Evolutionary conservation across 768 basidiomycete genomes (phyloP), one percentile per base, ranked within the genome.

Genomic region (Amylocystis lapponica): DNA sequence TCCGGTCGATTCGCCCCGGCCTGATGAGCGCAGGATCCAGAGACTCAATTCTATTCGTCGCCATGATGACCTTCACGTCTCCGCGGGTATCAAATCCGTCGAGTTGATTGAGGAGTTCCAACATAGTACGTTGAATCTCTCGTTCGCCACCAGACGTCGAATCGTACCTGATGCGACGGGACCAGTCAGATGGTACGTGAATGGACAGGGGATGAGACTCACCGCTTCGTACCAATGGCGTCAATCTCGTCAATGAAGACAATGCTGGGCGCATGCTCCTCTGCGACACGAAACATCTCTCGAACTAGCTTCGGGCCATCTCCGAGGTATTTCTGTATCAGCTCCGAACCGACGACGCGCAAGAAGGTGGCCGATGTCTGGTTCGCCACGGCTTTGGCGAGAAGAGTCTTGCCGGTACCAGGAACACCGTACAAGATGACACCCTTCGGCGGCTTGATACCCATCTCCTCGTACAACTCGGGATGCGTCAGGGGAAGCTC

Each of bases 11-110:
- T 57, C 96, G 91, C 36, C 96, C 96, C 5, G 96, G 96, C 39
- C 96, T 88, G 58, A 99, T 96, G 47, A 99, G 81, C 14, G 96
- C 96, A 42, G 96, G 96, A 65, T 99, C 96, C 22, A 99, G 78
- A 3, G 91, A 83, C 62, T 98, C 95, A 55, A 99, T 99, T 67
- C 78, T 83, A 69, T 99, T 99, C 5, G 96, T 99, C 11, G 96
- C 96, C 96, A 98, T 98, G 63, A 99, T 97, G 53, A 99, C 95
- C 67, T 98, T 99, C 46, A 99, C 94, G 60, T 98, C 96, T n/a
- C 95, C 95, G 43, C 94, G 83, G 5, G 93, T 93, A 61, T 99
- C 96, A 64, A 99, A 98, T n/a, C 96, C 96, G 56, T 99, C 96
- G 30, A 99, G 75, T 66, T 99, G 96, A 62, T 99, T 99, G 39